A percentile compares a stretch with the other conserved stretches of the same genome.
These are phyloP conservation scores for Apostasia shenzhenica DNA, from an alignment of 106 monocot genomes.

Conservation along the genomic window DNA sequence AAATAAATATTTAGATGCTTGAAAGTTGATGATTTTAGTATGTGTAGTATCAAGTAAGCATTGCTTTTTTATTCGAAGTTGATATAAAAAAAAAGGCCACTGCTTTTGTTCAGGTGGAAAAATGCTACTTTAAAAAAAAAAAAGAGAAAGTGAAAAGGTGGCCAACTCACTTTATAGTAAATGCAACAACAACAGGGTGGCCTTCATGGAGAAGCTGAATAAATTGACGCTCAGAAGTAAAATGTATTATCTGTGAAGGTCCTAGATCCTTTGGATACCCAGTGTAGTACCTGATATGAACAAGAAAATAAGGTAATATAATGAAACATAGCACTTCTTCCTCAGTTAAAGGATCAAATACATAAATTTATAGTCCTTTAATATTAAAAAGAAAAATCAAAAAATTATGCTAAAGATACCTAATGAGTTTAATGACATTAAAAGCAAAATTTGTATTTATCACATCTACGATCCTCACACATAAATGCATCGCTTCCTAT, in stretches of 20 bases:
- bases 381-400: neutral
- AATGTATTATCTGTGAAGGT: constrained; percentile 69
- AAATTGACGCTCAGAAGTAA: constrained; percentile 85
- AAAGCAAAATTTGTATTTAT: neutral
- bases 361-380: no score
- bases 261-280: constrained; percentile 89
- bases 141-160: constrained; percentile 1
- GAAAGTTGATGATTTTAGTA: neutral
- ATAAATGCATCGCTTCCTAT: neutral
- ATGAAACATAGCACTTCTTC: neutral
- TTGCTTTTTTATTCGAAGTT: neutral
- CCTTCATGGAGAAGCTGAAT: constrained; percentile 87
- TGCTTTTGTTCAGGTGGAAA: neutral
- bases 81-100: neutral
- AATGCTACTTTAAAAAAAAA: neutral
- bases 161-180: constrained; percentile 61
- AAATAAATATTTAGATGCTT: neutral
- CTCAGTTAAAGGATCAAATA: no score
- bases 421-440: neutral
- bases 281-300: constrained; percentile 65
- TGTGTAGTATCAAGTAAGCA: no score
- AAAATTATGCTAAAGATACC: neutral
- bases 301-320: neutral
- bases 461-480: neutral
- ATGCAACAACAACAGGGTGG: constrained; percentile 71